Base-by-base conservation (phyloP, 768 basidiomycete genomes). In the Harrya chromipes region DNA sequence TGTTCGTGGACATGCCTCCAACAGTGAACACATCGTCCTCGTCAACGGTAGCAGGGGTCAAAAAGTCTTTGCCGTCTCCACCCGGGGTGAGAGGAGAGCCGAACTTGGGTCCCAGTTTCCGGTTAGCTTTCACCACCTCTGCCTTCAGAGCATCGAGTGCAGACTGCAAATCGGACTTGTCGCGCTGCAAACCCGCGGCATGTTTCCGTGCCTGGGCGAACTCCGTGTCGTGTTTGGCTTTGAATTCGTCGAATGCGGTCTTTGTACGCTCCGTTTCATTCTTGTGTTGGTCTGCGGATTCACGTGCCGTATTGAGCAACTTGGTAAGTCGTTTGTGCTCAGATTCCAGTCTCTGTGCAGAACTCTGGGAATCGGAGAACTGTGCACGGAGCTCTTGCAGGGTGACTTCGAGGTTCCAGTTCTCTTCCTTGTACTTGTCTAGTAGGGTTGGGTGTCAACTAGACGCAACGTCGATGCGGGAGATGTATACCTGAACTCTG, bases 351-450 rank as follows among this genome's bases (percentile, higher is more conserved):
- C 90, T 84, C 55, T 82, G 78, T 4, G 77, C 70, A 8, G 83
- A 74, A 16, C 83, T 69, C 54, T 90, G 84, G 1, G 82, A 77
- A 42, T 88, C 84, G 26, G 77, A 63, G 40, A 87, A 74, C 56
- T 89, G 83, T 1, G 80, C 72, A 34, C 85, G 85, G 20, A 94
- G 77, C 51, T 97, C 94, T 66, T 98, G 95, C 24, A 93, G 74
- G 14, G 81, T 80, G 42, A 97, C 93, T 73, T 98, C 95, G 49
- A 97, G 83, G 63, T 98, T 95, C 97, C 97, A 98, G 67, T 97
- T 98, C 71, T 94, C 93, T 71, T 98, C 95, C 71, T 93, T 93
- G 82, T 84, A 95, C 55, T 93, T 92, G 67, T 97, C 95, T 87
- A 61, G 24, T 48, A 46, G 42, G 51, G 29, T 29, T 26, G 20